A percentile compares a stretch with the other conserved stretches of the same genome.
Conservation (phyloP, 2,329 filamentous ascomycete species). For the Hypomyces perniciosus region DNA sequence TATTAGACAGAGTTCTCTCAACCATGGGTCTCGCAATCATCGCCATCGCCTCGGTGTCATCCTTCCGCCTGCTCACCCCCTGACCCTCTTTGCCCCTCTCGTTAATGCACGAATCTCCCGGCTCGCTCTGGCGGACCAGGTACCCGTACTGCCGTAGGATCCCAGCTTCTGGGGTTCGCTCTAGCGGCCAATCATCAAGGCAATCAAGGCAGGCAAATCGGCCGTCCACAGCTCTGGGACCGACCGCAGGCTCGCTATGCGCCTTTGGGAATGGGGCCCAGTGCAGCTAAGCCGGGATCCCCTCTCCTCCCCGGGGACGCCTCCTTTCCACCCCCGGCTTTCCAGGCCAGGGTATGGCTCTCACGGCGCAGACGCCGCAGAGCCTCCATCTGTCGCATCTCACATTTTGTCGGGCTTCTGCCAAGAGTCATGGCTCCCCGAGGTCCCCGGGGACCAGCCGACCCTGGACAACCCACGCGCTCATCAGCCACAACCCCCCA, state of each 20-base stretch:
- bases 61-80: too few relatives aligned
- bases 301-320: background rate
- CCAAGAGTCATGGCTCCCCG: conserved; percentile 9
- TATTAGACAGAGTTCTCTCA: background rate
- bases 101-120: background rate
- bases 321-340: background rate
- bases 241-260: background rate
- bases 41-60: too few relatives aligned
- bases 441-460: conserved; percentile 10
- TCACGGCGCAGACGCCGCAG: background rate
- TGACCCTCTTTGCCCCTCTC: background rate
- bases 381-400: conserved; percentile 10
- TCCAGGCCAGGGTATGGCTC: background rate
- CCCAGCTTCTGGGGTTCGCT: background rate
- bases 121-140: background rate
- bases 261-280: background rate
- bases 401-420: conserved; percentile 14
- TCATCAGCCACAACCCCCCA: background rate
- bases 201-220: background rate
- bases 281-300: background rate
- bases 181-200: background rate
- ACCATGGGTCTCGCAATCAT: background rate
- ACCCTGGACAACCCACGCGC: background rate
- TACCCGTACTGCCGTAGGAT: background rate
- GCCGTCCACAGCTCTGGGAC: conserved; percentile 8